Evolutionary conservation across 768 basidiomycete species (phyloP).

Genomic region (Tephrocybe sp.): DNA sequence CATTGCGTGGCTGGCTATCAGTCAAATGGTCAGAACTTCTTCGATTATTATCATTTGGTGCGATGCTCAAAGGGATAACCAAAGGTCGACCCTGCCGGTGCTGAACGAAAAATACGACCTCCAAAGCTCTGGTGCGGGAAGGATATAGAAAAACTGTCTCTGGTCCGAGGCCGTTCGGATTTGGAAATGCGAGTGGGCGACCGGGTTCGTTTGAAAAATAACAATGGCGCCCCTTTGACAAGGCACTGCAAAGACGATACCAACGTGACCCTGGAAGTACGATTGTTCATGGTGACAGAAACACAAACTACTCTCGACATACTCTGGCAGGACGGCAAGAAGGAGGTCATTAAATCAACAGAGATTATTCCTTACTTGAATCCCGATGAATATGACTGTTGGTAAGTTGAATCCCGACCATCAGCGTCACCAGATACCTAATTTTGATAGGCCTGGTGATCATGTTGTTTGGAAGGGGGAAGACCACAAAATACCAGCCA

Average conservation of each 20-base stretch:
- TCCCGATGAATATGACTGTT: conserved; percentile 91
- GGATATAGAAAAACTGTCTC: conserved; percentile 61
- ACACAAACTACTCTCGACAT: conserved; percentile 70
- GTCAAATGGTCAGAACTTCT: conserved; percentile 65
- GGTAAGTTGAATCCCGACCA: conserved; percentile 45
- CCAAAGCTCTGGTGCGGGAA: conserved; percentile 71
- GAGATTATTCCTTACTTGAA: conserved; percentile 81
- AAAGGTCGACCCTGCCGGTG: conserved; percentile 62
- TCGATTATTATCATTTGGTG: background rate
- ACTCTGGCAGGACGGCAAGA: conserved; percentile 86
- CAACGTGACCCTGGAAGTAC: conserved; percentile 48
- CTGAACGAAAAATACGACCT: conserved; percentile 63
- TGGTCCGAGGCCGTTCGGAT: conserved; percentile 61
- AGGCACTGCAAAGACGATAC: conserved; percentile 54
- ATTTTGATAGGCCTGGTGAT: conserved; percentile 77
- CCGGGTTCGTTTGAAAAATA: conserved; percentile 60
- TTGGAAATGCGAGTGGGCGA: conserved; percentile 73
- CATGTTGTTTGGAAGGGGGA: conserved; percentile 84
- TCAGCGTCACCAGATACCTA: background rate
- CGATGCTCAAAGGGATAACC: background rate
- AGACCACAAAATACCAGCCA: conserved; percentile 60
- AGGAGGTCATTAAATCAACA: conserved; percentile 58
- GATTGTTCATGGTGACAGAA: conserved; percentile 64
- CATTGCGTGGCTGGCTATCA: conserved; percentile 84
- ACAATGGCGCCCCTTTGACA: conserved; percentile 49